Base-by-base conservation (phyloP, 352 stramenopile species). In the Phytophthora idaei region DNA sequence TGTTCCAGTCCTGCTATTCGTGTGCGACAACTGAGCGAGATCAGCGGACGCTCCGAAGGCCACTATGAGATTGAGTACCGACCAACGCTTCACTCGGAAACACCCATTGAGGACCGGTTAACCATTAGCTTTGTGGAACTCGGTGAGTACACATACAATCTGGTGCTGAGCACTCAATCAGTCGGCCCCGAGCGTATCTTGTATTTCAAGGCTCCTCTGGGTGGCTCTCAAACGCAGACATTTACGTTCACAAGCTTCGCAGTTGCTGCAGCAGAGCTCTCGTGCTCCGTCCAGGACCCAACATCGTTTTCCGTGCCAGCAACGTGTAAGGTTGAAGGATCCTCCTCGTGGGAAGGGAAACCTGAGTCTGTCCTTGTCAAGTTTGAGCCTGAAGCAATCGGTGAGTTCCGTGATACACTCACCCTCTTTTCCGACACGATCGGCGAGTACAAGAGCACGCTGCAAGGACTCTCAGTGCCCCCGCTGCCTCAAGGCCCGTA, bases 51-150 rank as follows among this genome's bases (percentile, higher is more conserved):
- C 36, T 57, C 80, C 0, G 92, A 98, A 69, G 90, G 92, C 1
- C 74, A 77, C 9, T 98, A 94, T 61, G 92, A 97, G 52, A 74
- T 98, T 25, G 90, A 98, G 61, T 98, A 96, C 67, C 79, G 93
- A 11, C 93, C 93, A 6, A 83, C 88, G 5, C 34, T 97, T 29
- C 78, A 92, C 27, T 78, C 60, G 0, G 66, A 67, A 0, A 47
- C 67, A 5, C 74, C 78, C 0, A 64, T 64, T 2, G 83, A 97
- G n/a, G 79, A 74, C 2, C 67, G 61, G 5, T 59, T 97, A n/a
- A 85, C 72, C 0, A 95, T 98, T 29, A 66, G 67, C 25, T 96
- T 96, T 52, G 76, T 82, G 10, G 89, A 97, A 50, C 75, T 98
- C 8, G 92, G 93, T 12, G 85, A 93, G 28, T 98, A 94, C 73